Evolutionary conservation across 2,329 filamentous ascomycete genomes (phyloP), one percentile per base, ranked within the genome.

Genomic region (Colletotrichum brevisporum): DNA sequence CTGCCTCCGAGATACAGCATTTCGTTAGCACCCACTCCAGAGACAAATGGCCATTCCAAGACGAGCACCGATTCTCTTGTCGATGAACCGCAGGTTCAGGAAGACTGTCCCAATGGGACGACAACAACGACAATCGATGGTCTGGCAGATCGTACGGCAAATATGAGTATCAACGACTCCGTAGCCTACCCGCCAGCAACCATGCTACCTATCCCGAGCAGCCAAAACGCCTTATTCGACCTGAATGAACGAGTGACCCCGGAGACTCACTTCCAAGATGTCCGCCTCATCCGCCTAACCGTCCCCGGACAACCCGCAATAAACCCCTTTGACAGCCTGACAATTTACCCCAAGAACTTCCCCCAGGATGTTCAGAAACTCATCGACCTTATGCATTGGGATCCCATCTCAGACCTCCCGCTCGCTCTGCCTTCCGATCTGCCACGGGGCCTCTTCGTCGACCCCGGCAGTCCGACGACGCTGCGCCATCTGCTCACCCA

Each of bases 311-410:
- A 71, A 10, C 51, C 56, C 53, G 78, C 81, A 77, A 82, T 78
- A 67, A 53, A 91, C 0, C 94, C 96, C 0, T 95, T 95, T 6
- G 93, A 97, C 74, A 91, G 93, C 26, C 83, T 97, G 6, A 90
- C 91, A 6, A 88, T 99, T 18, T 94, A 92, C 69, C 95, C 96
- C 5, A 95, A 95, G 77, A 98, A 98, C 79, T 95, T 94, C 71
- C 86, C 92, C 0, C 82, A 85, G 8, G 95, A 98, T 75, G 95
- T 96, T n/a, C 83, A 94, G 60, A 84, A 86, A 24, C 86, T 99
- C 63, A 90, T 98, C 68, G 80, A 88, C 4, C 85, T 94, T 53
- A 96, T 97, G 92, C 85, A 82, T 4, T 98, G 96, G 95, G 83
- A 86, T 6, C 78, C 85, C 1, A 81, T 94, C 9, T 95, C 95